Base-by-base conservation (phyloP, 2,329 filamentous ascomycete species). In the Colletotrichum cuscutae region DNA sequence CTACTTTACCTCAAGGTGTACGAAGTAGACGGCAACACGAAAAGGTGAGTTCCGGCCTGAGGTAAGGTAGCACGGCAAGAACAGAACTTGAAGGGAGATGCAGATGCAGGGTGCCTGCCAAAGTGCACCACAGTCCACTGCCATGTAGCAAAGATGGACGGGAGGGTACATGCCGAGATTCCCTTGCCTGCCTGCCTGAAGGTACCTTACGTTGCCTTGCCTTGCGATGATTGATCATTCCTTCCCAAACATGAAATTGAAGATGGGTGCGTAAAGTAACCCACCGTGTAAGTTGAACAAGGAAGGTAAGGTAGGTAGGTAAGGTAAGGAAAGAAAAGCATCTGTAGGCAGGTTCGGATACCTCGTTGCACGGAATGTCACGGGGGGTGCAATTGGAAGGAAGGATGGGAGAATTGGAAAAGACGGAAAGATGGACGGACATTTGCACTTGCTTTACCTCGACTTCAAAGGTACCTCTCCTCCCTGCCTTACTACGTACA, bases 361-460 rank as follows among this genome's bases (percentile, higher is more conserved):
- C 37, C 37, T 42, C 37, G 37, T 60, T 70, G 70, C 66, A 70
- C 62, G 54, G 42, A 42, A 24, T 70, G 59, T 30, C 66, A 70
- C 64, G 65, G 59, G 56, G 69, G 30, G 26, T 61, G 32, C 65
- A 63, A 28, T 65, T n/a, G 42, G 24, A 32, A 61, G 26, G 46
- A 32, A 32, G 64, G 42, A 26, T 35, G 56, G 15, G 53, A 60
- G 24, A 54, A 54, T n/a, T 42, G 32, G n/a, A 28, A 63, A 72
- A 64, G 52, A 64, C 28, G 35, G 42, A 56, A 56, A 65, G 15
- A 56, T 56, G 62, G 62, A 42, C 37, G 37, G 37, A 15, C 42
- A 56, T 13, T 65, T n/a, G 22, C 62, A 54, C 37, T 22, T 35
- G 46, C 60, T 15, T 53, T 22, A 32, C 26, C 42, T 24, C 13